Conservation (phyloP, 2,329 filamentous ascomycete genomes). For the Ceratocystis alfenasii region DNA sequence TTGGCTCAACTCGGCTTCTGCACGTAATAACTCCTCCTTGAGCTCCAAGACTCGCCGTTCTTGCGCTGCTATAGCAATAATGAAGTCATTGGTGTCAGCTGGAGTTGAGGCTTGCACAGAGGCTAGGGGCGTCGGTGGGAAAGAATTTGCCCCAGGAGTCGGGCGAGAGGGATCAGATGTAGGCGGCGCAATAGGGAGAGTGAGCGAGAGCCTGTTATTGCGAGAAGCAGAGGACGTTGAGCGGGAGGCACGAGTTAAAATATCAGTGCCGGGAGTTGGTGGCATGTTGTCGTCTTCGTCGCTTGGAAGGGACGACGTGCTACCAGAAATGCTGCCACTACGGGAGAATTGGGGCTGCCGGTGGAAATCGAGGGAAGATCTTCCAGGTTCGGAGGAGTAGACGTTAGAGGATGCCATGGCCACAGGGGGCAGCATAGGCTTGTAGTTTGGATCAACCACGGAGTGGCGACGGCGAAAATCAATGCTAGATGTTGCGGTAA, state of each 20-base stretch:
- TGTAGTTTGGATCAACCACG: constrained; percentile 18
- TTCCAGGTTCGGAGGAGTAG: constrained; percentile 17
- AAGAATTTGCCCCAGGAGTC: constrained; percentile 29
- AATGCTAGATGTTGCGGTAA: constrained; percentile 15
- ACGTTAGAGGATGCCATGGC: constrained; percentile 22
- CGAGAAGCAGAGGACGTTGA: constrained; percentile 43
- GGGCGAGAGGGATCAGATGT: constrained; percentile 42
- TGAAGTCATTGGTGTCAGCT: constrained; percentile 53
- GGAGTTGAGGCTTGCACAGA: constrained; percentile 32
- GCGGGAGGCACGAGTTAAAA: constrained; percentile 36
- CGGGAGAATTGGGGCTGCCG: constrained; percentile 16
- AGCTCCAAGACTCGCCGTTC: constrained; percentile 84
- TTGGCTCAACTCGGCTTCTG: constrained; percentile 61
- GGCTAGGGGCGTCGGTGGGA: constrained; percentile 36
- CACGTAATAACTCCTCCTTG: constrained; percentile 73
- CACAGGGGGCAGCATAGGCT: constrained; percentile 17
- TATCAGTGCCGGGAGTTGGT: constrained; percentile 32
- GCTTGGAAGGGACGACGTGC: constrained; percentile 20
- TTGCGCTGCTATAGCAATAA: constrained; percentile 83
- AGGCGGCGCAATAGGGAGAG: constrained; percentile 47
- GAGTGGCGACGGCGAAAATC: constrained; percentile 20
- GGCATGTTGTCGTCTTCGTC: constrained; percentile 29
- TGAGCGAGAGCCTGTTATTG: constrained; percentile 48
- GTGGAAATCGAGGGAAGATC: constrained; percentile 18
- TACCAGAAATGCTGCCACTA: constrained; percentile 21